Evolutionary conservation across 225 moss, liverwort and hornwort genomes (phyloP), one percentile per base, ranked within the genome.

Genomic region (Bryum argenteum): DNA sequence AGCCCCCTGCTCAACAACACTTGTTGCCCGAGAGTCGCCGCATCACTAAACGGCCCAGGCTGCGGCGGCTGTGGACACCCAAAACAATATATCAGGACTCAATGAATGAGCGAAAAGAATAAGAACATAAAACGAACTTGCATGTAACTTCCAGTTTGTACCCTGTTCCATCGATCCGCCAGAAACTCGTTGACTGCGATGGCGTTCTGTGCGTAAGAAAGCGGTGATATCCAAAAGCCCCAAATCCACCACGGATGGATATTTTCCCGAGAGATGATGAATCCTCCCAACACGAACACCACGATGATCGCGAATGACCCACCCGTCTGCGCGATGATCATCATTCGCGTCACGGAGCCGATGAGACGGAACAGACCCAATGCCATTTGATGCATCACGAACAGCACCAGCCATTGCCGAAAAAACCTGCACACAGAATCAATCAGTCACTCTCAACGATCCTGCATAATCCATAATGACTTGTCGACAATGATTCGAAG

Each of bases 351-450:
- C 54, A 96, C 63, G 0, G 96, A 85, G 38, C 88, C 93, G 28
- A 96, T 78, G 15, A 86, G 63, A 33, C 93, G 90, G 47, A 96
- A 96, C 23, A 96, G 56, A 1, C 87, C 90, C 5, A 93, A 61
- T 24, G 96, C 89, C 96, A 96, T 89, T 75, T 96, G 96, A 76
- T 96, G 96, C 84, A 93, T 83, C 17, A 83, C 59, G 63, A 96
- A 85, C 63, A 96, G 71, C 44, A 96, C 77, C 52, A 96, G 21
- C 71, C 85, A 75, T 0, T 93, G 91, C 55, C 90, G 87, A 44
- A 96, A 96, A 71, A 96, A 96, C 41, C 96, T 96, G 87, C 65
- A 48, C 17, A 17, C 17, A 16, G 16, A 17, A 48, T 15, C 48
- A 6, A 16, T 48, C 48, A 48, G 2, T 48, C 48, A 15, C 5